Evolutionary conservation across 2,329 filamentous ascomycete species (phyloP).

Genomic region (Pseudogymnoascus pannorum): DNA sequence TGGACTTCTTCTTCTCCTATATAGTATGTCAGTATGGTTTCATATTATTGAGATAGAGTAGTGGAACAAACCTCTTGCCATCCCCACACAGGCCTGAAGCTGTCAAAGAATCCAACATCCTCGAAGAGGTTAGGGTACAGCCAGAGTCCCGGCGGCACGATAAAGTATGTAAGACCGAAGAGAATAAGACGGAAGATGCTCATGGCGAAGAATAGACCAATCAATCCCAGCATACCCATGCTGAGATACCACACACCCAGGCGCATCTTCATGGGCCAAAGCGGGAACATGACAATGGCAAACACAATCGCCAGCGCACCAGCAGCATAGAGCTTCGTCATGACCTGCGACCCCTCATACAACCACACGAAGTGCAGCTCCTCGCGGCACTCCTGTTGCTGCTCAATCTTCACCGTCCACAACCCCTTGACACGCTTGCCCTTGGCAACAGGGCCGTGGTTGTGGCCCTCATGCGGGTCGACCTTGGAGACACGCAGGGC

Average conservation of each 20-base stretch:
- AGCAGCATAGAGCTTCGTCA: conserved; percentile 83
- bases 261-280: conserved; percentile 88
- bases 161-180: conserved; percentile 88
- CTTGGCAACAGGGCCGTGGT: conserved; percentile 55
- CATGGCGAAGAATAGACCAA: conserved; percentile 95
- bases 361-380: conserved; percentile 96
- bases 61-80: conserved; percentile 78
- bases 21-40: background rate
- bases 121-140: conserved; percentile 97
- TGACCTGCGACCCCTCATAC: conserved; percentile 89
- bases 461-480: conserved; percentile 69
- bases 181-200: conserved; percentile 92
- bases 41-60: background rate
- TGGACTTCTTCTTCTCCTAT: conserved; percentile 31
- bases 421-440: conserved; percentile 81
- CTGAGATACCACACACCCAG: conserved; percentile 96
- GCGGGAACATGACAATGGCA: conserved; percentile 83
- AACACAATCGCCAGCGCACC: conserved; percentile 80
- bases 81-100: conserved; percentile 91
- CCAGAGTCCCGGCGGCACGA: conserved; percentile 83
- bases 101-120: conserved; percentile 96
- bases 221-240: conserved; percentile 82
- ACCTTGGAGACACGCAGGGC: conserved; percentile 82
- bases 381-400: conserved; percentile 82
- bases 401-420: conserved; percentile 93